A percentile compares a stretch with the other conserved stretches of the same genome.
Evolutionary conservation across 139 green algal species (phyloP).

Genomic region (Pleodorina starrii): DNA sequence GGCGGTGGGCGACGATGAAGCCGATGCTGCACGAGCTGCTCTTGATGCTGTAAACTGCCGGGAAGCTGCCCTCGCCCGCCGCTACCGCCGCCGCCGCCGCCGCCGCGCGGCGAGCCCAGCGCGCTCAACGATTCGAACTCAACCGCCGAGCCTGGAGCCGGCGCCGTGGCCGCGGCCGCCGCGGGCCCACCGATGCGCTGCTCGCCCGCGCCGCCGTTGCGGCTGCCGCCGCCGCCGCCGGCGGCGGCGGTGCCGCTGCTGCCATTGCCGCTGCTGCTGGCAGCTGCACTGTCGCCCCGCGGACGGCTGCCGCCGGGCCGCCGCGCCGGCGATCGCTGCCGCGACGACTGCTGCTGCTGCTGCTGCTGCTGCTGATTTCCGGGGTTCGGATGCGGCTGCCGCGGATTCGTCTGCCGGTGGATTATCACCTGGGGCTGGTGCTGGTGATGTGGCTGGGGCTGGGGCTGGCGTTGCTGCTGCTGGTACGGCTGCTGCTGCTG

Average conservation of each 20-base stretch:
- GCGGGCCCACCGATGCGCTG: not conserved
- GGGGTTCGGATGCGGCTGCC: not conserved
- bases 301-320: not conserved
- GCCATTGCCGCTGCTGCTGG: not conserved
- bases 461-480: not conserved
- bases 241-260: not conserved
- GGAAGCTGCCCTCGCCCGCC: not conserved
- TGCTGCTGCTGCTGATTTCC: not conserved
- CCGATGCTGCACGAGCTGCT: not conserved
- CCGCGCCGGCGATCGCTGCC: not conserved
- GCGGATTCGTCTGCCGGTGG: too few species aligned
- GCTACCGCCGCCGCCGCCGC: too few species aligned
- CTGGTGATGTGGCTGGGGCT: not conserved
- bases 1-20: too few species aligned
- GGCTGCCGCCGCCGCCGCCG: not conserved
- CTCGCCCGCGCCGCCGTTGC: not conserved
- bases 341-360: not conserved
- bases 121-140: not conserved
- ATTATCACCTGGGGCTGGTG: not conserved
- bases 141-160: not conserved
- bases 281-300: not conserved
- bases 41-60: not conserved
- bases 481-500: not conserved
- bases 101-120: not conserved
- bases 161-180: not conserved